Conservation (phyloP, 805 yeast species). For the Clavispora santaluciae region DNA sequence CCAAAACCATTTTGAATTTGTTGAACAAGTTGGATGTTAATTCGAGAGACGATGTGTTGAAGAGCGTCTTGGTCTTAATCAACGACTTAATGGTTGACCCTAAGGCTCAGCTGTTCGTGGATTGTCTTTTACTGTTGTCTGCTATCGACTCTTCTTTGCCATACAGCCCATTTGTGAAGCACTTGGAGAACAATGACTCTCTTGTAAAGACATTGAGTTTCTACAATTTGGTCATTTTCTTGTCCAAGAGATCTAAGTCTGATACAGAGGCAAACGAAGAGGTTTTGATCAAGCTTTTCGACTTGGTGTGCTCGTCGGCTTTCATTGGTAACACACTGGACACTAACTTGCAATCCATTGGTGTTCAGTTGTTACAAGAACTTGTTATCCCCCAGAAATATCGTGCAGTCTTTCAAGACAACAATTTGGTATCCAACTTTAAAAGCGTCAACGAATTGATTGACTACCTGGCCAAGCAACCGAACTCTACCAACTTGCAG, state of each 20-base stretch:
- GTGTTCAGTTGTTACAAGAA: slow-evolving; percentile 60
- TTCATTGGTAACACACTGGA: slow-evolving; percentile 30
- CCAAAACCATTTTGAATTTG: slow-evolving; percentile 50
- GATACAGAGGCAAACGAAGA: slow-evolving; percentile 30
- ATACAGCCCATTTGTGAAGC: slow-evolving; percentile 47
- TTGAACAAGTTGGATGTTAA: slow-evolving; percentile 42
- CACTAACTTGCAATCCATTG: slow-evolving; percentile 51
- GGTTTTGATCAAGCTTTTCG: slow-evolving; percentile 35
- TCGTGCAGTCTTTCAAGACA: slow-evolving; percentile 44
- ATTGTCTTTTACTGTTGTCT: slow-evolving; percentile 40
- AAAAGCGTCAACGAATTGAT: slow-evolving; percentile 28
- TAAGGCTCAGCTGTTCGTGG: slow-evolving; percentile 28
- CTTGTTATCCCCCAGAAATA: slow-evolving; percentile 51
- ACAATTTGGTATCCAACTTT: slow-evolving; percentile 31
- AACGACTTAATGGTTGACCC: slow-evolving; percentile 49
- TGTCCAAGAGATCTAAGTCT: slow-evolving; percentile 25
- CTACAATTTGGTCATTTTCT: slow-evolving; percentile 48
- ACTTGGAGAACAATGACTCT: slow-evolving; percentile 52
- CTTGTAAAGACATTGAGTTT: slow-evolving; percentile 52
- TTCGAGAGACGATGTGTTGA: slow-evolving; percentile 58
- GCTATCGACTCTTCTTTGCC: slow-evolving; percentile 44
- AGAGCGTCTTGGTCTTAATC: slow-evolving; percentile 57
- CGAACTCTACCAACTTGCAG: slow-evolving; percentile 57
- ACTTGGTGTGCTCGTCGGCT: slow-evolving; percentile 25
- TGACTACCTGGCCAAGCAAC: slow-evolving; percentile 26